Evolutionary conservation across 164 flowering plant genomes (phyloP).

Genomic region (Aristolochia californica): DNA sequence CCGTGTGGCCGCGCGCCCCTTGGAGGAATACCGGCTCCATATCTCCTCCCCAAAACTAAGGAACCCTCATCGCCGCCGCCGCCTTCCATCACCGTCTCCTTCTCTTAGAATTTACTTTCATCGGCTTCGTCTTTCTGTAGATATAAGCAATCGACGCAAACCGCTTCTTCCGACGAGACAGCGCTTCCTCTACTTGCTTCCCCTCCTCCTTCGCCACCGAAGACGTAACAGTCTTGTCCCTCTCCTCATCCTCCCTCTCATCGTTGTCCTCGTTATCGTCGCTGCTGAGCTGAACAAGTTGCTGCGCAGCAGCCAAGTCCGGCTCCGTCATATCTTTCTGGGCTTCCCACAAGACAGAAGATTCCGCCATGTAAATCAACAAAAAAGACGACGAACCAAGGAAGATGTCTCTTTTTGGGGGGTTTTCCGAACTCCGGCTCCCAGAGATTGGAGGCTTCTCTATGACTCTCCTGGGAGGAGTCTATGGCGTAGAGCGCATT

Average conservation of each 20-base stretch:
- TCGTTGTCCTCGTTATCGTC: conserved; percentile 14
- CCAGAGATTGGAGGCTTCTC: neutral
- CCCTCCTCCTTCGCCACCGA: neutral
- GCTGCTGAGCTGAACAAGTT: conserved; percentile 35
- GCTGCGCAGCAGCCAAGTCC: conserved; percentile 26
- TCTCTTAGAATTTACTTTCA: neutral
- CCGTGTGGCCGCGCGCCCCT: no score
- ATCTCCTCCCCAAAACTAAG: no score
- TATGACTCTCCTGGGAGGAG: neutral
- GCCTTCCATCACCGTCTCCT: neutral
- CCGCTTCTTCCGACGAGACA: conserved; percentile 10
- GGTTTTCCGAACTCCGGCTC: neutral
- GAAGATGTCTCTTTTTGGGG: neutral
- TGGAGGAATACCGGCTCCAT: no score
- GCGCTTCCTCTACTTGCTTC: conserved; percentile 10
- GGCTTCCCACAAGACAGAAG: neutral
- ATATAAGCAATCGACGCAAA: conserved; percentile 5
- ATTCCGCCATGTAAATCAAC: conserved; percentile 8
- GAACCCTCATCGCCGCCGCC: no score
- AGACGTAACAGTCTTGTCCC: conserved; percentile 4
- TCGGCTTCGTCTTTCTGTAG: conserved; percentile 6
- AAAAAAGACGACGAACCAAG: neutral
- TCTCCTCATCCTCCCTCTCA: neutral
- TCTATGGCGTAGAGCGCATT: conserved; percentile 22
- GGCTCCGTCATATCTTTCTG: conserved; percentile 7